phyloP scores from a whole-genome alignment of 139 green algal genomes.

The Mesotaenium endlicherianum region DNA sequence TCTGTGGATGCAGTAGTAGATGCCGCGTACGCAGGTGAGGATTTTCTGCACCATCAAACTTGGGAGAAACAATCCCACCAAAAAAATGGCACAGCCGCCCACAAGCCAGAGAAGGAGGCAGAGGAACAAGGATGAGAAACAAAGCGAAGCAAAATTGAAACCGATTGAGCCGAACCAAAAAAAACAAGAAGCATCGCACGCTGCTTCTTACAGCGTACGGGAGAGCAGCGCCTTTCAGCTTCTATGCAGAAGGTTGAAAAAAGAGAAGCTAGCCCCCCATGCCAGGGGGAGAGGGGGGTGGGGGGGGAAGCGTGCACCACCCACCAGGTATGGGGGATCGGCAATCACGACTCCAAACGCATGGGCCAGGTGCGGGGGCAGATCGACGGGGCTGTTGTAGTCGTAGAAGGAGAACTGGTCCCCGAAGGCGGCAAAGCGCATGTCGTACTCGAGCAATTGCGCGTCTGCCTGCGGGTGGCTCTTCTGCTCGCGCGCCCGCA shows the following conservation, averaged over 20 bases:
- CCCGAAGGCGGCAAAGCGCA: slow-evolving; percentile 53
- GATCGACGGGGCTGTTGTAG: slow-evolving; percentile 51
- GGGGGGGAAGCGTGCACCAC: neutral
- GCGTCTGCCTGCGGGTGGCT: neutral
- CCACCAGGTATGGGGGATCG: slow-evolving; percentile 62
- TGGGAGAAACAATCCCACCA: too few relatives aligned
- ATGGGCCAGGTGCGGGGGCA: slow-evolving; percentile 36
- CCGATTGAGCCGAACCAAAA: neutral
- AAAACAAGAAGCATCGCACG: neutral
- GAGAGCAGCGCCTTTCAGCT: neutral
- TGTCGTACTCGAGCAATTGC: slow-evolving; percentile 60
- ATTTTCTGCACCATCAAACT: too few relatives aligned
- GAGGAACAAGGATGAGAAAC: neutral
- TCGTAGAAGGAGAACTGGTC: slow-evolving; percentile 58
- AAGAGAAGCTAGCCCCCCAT: neutral
- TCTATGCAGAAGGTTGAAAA: neutral
- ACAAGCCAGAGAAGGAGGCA: too few relatives aligned
- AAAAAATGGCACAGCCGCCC: too few relatives aligned
- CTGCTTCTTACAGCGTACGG: neutral
- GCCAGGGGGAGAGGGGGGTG: neutral
- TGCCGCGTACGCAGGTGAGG: too few relatives aligned
- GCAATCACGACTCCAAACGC: slow-evolving; percentile 57
- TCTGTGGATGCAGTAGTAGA: too few relatives aligned
- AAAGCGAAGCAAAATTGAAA: neutral
- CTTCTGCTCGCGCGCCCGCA: too few relatives aligned